A percentile compares a stretch with the other conserved stretches of the same genome.
Evolutionary conservation across 805 yeast genomes (phyloP).

Genomic region (Starmerella floricola): DNA sequence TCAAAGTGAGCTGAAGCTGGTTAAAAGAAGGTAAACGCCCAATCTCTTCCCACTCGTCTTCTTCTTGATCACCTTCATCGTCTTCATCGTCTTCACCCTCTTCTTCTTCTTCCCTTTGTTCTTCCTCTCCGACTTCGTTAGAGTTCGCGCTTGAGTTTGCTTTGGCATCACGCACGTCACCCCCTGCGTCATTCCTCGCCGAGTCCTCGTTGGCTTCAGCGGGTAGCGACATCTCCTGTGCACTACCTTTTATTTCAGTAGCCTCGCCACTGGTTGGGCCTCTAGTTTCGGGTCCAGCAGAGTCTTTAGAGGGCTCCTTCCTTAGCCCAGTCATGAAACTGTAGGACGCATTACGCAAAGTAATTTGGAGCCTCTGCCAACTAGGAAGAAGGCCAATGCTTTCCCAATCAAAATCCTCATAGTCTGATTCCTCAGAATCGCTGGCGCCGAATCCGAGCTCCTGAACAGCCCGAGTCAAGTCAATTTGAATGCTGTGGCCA

Average conservation of each 20-base stretch:
- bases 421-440: conserved; percentile 4
- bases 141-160: not conserved
- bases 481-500: not conserved
- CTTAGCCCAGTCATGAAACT: conserved; percentile 16
- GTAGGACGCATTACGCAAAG: conserved; percentile 14
- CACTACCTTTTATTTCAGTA: no score
- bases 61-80: conserved; percentile 8
- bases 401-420: conserved; percentile 12
- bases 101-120: conserved; percentile 2
- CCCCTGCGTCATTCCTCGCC: not conserved
- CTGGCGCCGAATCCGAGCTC: conserved; percentile 12
- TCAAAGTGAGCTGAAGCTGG: conserved; percentile 18
- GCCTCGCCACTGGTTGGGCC: not conserved
- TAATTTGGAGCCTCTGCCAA: conserved; percentile 17
- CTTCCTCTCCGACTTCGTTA: not conserved
- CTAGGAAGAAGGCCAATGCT: conserved; percentile 18
- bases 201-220: no score
- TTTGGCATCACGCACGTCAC: not conserved
- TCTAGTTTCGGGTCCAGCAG: not conserved
- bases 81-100: conserved; percentile 8
- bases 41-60: conserved; percentile 16
- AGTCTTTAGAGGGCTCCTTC: not conserved
- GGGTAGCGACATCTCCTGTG: no score
- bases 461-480: conserved; percentile 11
- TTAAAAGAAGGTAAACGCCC: conserved; percentile 19